These are phyloP conservation scores for Pilobolus umbonatus DNA, from an alignment of 192 early-diverging fungal species.

Conservation along the genomic window DNA sequence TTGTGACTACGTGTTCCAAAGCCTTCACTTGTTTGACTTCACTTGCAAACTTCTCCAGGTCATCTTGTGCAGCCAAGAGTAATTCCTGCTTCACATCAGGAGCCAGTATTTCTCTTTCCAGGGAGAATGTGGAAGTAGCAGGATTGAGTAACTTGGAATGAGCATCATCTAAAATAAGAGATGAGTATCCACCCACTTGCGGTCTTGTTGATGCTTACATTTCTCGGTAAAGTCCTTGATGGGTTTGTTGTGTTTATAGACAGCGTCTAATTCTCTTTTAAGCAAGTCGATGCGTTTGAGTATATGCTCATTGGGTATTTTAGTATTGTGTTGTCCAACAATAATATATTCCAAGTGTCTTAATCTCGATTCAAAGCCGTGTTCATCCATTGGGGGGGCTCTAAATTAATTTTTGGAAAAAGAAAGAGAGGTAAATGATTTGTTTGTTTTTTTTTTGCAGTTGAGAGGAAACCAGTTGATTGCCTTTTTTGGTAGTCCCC, in stretches of 20 bases:
- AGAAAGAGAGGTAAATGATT: not conserved
- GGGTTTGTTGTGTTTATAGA: conserved; percentile 26
- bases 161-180: conserved; percentile 18
- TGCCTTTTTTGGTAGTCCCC: not conserved
- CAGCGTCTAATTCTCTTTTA: conserved; percentile 24
- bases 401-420: not conserved
- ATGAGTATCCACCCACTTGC: not conserved
- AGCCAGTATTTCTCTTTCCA: conserved; percentile 36
- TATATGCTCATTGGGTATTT: not conserved
- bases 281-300: conserved; percentile 19
- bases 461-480: not conserved
- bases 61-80: conserved; percentile 28
- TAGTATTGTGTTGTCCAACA: conserved; percentile 12
- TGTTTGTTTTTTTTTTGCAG: not conserved
- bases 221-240: conserved; percentile 33
- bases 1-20: conserved; percentile 35
- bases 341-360: conserved; percentile 28
- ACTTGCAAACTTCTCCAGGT: conserved; percentile 31
- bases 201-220: conserved; percentile 24
- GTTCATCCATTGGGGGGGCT: conserved; percentile 21
- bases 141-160: conserved; percentile 34
- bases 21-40: conserved; percentile 37
- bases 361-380: conserved; percentile 30
- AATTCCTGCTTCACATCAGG: conserved; percentile 39
- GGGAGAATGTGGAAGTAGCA: conserved; percentile 17